Base-by-base conservation (phyloP, 805 yeast species). In the Candida dendrica region DNA sequence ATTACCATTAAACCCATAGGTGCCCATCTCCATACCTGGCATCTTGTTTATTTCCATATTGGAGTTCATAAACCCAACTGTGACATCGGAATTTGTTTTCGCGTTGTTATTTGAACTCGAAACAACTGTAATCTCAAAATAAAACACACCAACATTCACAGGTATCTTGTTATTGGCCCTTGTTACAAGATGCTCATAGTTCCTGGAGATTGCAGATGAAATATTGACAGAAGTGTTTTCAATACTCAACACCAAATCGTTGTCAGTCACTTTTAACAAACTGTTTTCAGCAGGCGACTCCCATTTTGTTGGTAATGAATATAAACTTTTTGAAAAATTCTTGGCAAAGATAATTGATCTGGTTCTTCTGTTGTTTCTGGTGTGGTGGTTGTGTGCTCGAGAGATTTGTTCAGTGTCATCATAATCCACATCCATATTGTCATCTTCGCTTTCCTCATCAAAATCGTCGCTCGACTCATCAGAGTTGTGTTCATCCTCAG, bases 1-100 rank as follows among this genome's bases (percentile, higher is more conserved):
- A 45, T 65, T 72, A 6, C 81, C 75, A 49, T 69, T 75, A 50
- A 71, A 73, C 0, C 77, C 79, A 66, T 73, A 76, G 2, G 74
- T 61, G n/a, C 66, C 60, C 17, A 53, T 51, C 37, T 74, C 79
- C 24, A 64, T 51, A 6, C 79, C 81, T 2, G 79, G 73, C 47
- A 74, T 53, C 44, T 69, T 70, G 17, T 59, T 51, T 13, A 62
- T 40, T 11, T 33, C 44, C 2, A 49, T 38, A 3, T 53, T 44
- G 26, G 63, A 53, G 35, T 63, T 65, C 49, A 73, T 63, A 42
- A 69, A 63, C 2, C 82, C 82, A 29, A 76, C 46, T 4, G 71
- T 61, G 4, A 73, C 53, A 43, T 71, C 72, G 15, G 47, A 53
- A 14, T 44, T 32, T 0, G 49, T 44, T 17, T 48, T 46, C 14